A percentile compares a stretch with the other conserved stretches of the same genome.
phyloP scores from a whole-genome alignment of 2,329 filamentous ascomycete genomes.

The Calonectria henricotiae region DNA sequence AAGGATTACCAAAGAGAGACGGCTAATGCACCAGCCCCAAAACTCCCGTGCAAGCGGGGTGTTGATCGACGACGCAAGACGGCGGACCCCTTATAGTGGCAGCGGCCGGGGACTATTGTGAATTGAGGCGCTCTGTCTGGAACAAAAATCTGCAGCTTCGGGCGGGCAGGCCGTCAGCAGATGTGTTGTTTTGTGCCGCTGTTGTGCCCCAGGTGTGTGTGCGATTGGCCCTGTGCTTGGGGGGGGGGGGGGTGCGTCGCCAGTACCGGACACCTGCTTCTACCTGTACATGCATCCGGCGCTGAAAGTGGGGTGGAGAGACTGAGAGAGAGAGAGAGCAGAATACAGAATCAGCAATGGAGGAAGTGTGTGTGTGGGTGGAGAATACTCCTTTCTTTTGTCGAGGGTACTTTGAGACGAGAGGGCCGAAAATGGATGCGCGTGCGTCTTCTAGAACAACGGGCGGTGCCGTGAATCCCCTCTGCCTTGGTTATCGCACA shows the following conservation, averaged over 20 bases:
- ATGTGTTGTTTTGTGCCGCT: not conserved
- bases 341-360: not conserved
- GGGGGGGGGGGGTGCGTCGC: too few relatives aligned
- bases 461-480: not conserved
- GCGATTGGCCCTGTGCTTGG: conserved; percentile 21
- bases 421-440: not conserved
- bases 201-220: not conserved
- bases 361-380: not conserved
- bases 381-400: not conserved
- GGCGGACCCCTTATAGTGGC: not conserved
- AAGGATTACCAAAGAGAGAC: not conserved
- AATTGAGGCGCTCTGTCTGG: not conserved
- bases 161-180: conserved; percentile 18
- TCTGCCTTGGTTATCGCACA: not conserved
- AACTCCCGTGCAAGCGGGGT: conserved; percentile 6
- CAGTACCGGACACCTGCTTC: too few relatives aligned
- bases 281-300: not conserved
- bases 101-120: conserved; percentile 1
- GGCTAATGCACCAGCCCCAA: conserved; percentile 13
- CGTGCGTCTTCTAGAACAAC: conserved; percentile 11
- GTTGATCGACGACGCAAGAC: conserved; percentile 27
- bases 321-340: not conserved
- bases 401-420: not conserved
- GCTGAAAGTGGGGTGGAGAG: too few relatives aligned
- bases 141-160: not conserved